Evolutionary conservation across 768 basidiomycete genomes (phyloP), one percentile per base, ranked within the genome.

Genomic region (Mycena pura): DNA sequence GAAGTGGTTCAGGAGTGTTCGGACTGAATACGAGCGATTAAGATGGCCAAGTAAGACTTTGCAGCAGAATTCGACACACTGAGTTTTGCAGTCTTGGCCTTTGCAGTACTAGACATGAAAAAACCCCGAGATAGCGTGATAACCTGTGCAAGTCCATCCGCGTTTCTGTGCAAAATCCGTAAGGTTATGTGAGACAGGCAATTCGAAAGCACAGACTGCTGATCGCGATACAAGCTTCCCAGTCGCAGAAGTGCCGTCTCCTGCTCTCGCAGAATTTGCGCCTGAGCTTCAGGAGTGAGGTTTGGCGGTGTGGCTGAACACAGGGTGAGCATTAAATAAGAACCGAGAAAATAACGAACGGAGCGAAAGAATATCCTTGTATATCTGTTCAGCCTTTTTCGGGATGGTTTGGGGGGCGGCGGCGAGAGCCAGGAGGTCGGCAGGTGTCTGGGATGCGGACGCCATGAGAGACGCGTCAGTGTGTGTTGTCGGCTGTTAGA

Each of bases 31-130:
- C 38, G n/a, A 63, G 24, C 31, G 7, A 49, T 32, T 31, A 44
- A 60, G 27, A 38, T 27, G 39, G 44, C 28, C 24, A 57, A 40
- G 24, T 15, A 21, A 21, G 36, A 32, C 17, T 21, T 51, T 7
- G 38, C 11, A 17, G 10, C 28, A 8, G 19, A 2, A 24, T 11
- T 9, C 4, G n/a, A 70, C 89, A 67, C 63, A 95, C 95, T 96
- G 64, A 98, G 86, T 78, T 96, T 96, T 3, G 95, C 95, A 0
- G 96, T 97, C 76, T 98, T 97, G 1, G 95, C 96, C 76, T 98
- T 98, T 15, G 96, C 96, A 0, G 94, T 92, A n/a, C 91, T 90
- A 0, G 92, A 89, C 85, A 96, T 92, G 80, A 96, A 88, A 75
- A 90, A 95, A 0, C 86, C 82, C 47, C 95, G 80, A 0, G 93